These are phyloP conservation scores for Asterochloris sp. DNA, from an alignment of 139 green algal species.

Conservation along the genomic window DNA sequence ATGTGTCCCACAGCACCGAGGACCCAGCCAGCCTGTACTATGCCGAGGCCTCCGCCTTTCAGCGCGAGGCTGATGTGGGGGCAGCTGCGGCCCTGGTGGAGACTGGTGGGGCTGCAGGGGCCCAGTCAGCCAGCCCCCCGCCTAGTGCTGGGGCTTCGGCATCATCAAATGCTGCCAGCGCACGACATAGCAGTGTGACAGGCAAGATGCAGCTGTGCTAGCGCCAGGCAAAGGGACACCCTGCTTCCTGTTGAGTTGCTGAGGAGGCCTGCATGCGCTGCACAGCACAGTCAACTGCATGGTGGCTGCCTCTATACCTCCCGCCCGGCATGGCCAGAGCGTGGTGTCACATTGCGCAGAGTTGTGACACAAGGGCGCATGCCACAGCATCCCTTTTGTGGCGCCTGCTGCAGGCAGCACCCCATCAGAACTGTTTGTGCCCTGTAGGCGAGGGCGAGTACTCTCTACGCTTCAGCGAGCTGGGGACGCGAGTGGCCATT, in stretches of 20 bases:
- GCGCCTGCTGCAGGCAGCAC: neutral
- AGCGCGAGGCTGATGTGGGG: neutral
- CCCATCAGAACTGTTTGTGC: neutral
- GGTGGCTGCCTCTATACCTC: neutral
- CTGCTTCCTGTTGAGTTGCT: neutral
- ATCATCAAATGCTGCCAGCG: slow-evolving; percentile 17
- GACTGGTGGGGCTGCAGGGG: neutral
- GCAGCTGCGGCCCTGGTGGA: neutral
- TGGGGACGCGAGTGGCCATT: slow-evolving; percentile 69
- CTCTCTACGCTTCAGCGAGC: slow-evolving; percentile 64
- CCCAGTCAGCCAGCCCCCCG: neutral
- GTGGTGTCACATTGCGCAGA: too few species aligned
- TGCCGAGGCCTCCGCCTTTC: slow-evolving; percentile 56
- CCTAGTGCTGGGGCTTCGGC: neutral
- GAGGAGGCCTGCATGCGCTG: neutral
- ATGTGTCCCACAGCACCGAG: slow-evolving; percentile 52
- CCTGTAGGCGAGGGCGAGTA: slow-evolving; percentile 61
- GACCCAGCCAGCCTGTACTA: slow-evolving; percentile 88
- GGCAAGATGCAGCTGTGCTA: neutral
- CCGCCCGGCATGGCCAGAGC: too few species aligned
- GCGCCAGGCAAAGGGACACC: neutral
- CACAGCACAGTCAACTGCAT: neutral
- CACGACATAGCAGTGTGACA: slow-evolving; percentile 12
- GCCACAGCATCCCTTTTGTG: neutral
- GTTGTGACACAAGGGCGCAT: neutral